A percentile compares a stretch with the other conserved stretches of the same genome.
Evolutionary conservation across 2,329 filamentous ascomycete species (phyloP).

Genomic region (Phialophora chinensis): DNA sequence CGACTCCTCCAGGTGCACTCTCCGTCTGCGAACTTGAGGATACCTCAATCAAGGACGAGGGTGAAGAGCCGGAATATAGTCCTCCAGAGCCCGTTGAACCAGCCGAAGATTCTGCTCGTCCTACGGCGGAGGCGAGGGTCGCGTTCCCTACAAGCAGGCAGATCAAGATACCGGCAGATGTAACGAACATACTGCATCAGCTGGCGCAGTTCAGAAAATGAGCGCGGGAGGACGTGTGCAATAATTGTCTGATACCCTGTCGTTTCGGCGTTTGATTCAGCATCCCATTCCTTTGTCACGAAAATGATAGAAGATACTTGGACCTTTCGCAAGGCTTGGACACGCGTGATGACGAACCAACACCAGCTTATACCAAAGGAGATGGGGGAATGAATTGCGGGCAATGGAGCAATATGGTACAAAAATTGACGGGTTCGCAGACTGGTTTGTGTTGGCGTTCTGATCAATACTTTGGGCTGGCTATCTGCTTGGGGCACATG

Average conservation of each 20-base stretch:
- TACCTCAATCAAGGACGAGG: constrained; percentile 26
- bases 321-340: constrained; percentile 34
- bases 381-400: constrained; percentile 14
- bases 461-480: constrained; percentile 19
- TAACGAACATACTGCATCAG: constrained; percentile 22
- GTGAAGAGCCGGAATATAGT: constrained; percentile 31
- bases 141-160: not conserved
- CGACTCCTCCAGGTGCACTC: constrained; percentile 10
- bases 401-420: constrained; percentile 19
- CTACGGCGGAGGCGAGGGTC: not conserved
- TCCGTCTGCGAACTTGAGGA: constrained; percentile 19
- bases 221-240: constrained; percentile 3
- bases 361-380: constrained; percentile 22
- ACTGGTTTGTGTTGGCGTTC: constrained; percentile 22
- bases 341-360: constrained; percentile 30
- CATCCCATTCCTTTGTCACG: constrained; percentile 21
- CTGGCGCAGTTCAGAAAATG: constrained; percentile 23
- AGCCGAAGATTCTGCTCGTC: not conserved
- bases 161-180: constrained; percentile 14
- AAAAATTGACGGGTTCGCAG: constrained; percentile 8
- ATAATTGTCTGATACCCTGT: constrained; percentile 27
- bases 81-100: constrained; percentile 21
- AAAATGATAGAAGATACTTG: constrained; percentile 29
- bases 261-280: constrained; percentile 21
- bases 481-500: constrained; percentile 3